phyloP scores from a whole-genome alignment of 331 rosid species.

The Stylosanthes scabra region DNA sequence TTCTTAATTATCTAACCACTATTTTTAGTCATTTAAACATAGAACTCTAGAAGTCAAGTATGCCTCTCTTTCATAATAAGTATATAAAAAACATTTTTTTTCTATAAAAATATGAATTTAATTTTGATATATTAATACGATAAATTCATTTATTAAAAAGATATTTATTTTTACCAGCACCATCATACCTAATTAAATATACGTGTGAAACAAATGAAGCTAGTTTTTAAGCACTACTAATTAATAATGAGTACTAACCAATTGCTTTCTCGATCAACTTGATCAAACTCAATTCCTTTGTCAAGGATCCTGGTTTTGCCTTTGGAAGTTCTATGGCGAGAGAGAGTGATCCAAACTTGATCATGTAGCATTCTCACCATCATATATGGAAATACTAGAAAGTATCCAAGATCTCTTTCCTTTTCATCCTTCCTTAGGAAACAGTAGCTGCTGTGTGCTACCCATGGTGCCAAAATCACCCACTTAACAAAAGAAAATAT shows the following conservation, averaged over 20 bases:
- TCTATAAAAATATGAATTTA: too few species aligned
- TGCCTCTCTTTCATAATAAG: too few species aligned
- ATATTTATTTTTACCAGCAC: too few species aligned
- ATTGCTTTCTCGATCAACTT: conserved; percentile 82
- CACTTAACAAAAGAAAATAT: conserved; percentile 39
- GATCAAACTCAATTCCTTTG: conserved; percentile 74
- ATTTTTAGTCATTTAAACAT: too few species aligned
- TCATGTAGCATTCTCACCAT: conserved; percentile 71
- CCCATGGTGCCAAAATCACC: conserved; percentile 79
- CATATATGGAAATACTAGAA: conserved; percentile 59
- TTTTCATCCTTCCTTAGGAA: conserved; percentile 43
- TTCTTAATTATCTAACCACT: too few species aligned
- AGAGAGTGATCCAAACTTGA: conserved; percentile 79
- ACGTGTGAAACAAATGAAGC: too few species aligned
- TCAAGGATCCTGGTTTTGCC: conserved; percentile 65
- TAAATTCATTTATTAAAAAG: too few species aligned
- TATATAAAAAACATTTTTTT: too few species aligned
- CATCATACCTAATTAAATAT: too few species aligned
- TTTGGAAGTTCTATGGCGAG: conserved; percentile 73
- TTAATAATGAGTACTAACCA: conserved; percentile 47
- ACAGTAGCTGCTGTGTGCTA: conserved; percentile 57
- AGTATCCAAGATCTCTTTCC: conserved; percentile 49
- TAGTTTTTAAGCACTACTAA: too few species aligned
- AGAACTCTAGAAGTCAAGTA: too few species aligned
- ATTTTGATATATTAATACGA: too few species aligned